phyloP scores from a whole-genome alignment of 2,329 filamentous ascomycete species.

The Aspergillus ibericus region DNA sequence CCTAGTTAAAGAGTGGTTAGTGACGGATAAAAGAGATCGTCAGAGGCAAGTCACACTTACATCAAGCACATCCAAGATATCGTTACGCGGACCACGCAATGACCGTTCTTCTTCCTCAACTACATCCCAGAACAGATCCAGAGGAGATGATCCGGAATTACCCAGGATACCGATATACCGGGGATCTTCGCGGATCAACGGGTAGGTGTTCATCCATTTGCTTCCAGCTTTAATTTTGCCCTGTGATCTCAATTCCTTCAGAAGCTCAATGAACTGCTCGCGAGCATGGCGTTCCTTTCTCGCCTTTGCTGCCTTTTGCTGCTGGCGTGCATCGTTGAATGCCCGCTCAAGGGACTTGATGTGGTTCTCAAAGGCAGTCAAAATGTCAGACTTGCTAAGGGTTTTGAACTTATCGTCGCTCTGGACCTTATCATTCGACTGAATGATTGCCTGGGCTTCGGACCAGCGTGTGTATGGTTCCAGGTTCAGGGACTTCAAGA shows the following conservation, averaged over 20 bases:
- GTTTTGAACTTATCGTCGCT: conserved; percentile 80
- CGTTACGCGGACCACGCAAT: conserved; percentile 76
- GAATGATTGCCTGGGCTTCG: conserved; percentile 80
- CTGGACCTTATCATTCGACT: conserved; percentile 73
- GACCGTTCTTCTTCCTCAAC: conserved; percentile 90
- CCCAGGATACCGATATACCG: conserved; percentile 83
- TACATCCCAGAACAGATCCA: conserved; percentile 94
- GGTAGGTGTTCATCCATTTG: conserved; percentile 83
- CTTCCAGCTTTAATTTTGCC: conserved; percentile 85
- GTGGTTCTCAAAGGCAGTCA: conserved; percentile 91
- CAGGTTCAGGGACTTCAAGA: conserved; percentile 76
- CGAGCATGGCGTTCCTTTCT: conserved; percentile 83
- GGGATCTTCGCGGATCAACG: conserved; percentile 73
- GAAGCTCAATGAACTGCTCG: conserved; percentile 73
- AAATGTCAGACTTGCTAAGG: conserved; percentile 83
- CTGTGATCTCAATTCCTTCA: conserved; percentile 70
- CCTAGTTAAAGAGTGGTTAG: conserved; percentile 56
- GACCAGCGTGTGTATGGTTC: conserved; percentile 95
- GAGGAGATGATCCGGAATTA: conserved; percentile 77
- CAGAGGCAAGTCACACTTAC: conserved; percentile 52
- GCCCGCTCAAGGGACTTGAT: conserved; percentile 88
- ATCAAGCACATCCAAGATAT: conserved; percentile 84
- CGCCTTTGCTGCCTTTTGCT: conserved; percentile 76
- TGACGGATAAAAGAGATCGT: background rate
- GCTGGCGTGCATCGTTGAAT: conserved; percentile 88